Base-by-base conservation (phyloP, 176 grass and related monocot genomes). In the Alopecurus myosuroides region DNA sequence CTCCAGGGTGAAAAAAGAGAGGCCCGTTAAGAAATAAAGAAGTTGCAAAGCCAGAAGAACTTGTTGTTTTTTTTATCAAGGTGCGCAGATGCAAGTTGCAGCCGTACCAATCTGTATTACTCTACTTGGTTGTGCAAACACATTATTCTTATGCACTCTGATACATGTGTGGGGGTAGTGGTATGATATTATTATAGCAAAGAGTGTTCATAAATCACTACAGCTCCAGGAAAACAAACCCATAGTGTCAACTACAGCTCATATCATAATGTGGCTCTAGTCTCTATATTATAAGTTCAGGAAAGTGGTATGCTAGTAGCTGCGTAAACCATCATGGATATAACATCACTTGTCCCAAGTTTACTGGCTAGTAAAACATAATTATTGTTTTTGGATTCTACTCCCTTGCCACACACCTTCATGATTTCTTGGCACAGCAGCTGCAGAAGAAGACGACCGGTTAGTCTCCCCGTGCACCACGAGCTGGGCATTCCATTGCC, bases 1-100 rank as follows among this genome's bases (percentile, higher is more conserved):
- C 77, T 66, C 40, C 50, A 98, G 92, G 80, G 95, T 88, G 95
- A 98, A 79, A 98, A 86, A 74, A 91, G 57, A 49, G 88, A 93
- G 70, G 91, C 76, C 15, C 82, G 84, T 69, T 88, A 86, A 77
- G 92, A 93, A 81, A 86, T 98, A 86, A 98, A 91, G 70, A 92
- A 86, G 66, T 85, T 98, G 44, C 91, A 90, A 70, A 93, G 82
- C 76, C 90, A 98, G 89, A 88, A 64, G 88, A 92, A 83, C 28
- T 70, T 89, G 52, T 55, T 49, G 14, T 20, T 40, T 67, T 28
- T 60, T 88, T 79, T 85, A 91, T 78, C 90, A 92, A 90, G 87
- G 85, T 85, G 81, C 85, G 26, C 88, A 91, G 61, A 70, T 91
- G 61, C 61, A 85, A 40, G 85, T 85, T 78, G 22, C 4, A 60